These are phyloP conservation scores for Xylaria curta DNA, from an alignment of 495 filamentous ascomycete genomes.

Conservation along the genomic window DNA sequence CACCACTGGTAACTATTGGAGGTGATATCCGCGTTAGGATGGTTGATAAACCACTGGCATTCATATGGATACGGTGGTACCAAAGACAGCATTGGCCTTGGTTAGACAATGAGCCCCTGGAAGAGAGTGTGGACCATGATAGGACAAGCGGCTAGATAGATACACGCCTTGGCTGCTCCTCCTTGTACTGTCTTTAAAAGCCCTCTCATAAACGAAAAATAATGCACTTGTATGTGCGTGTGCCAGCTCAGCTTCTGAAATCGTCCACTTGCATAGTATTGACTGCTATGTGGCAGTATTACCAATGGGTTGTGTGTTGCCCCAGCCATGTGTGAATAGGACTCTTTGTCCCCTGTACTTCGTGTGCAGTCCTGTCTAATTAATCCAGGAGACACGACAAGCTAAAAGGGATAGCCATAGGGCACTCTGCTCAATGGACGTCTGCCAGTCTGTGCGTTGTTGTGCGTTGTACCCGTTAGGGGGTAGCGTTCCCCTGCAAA, in stretches of 20 bases:
- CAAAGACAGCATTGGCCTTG: background rate
- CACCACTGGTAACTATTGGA: background rate
- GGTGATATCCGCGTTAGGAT: background rate
- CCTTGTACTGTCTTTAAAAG: background rate
- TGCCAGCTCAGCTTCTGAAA: background rate
- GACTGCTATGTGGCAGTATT: background rate
- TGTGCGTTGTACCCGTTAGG: background rate
- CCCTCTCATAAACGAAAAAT: background rate
- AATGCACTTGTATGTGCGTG: background rate
- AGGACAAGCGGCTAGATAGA: background rate
- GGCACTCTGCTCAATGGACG: background rate
- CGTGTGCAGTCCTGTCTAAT: background rate
- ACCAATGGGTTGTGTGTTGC: background rate
- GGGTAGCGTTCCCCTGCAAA: background rate
- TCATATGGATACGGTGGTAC: slow-evolving; percentile 5
- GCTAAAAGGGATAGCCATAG: background rate
- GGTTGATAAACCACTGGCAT: background rate
- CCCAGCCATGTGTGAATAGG: background rate
- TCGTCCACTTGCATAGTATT: background rate
- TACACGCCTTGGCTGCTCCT: background rate
- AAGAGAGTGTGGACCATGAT: background rate
- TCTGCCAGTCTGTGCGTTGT: background rate
- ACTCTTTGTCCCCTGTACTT: background rate
- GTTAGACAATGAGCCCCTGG: background rate
- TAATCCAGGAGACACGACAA: background rate